These are phyloP conservation scores for Vicia villosa DNA, from an alignment of 306 rosid species.

Conservation along the genomic window DNA sequence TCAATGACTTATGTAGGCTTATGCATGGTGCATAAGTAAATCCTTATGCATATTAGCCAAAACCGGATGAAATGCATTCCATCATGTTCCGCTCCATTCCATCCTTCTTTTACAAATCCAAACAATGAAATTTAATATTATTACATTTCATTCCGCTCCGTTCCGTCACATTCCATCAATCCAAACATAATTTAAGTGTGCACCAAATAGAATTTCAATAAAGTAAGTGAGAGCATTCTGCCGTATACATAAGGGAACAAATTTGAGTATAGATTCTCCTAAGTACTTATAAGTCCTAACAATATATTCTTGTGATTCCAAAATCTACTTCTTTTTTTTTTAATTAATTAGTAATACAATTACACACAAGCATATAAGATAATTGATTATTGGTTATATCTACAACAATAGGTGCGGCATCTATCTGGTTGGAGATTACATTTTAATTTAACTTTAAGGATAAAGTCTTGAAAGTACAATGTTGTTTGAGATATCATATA, in stretches of 20 bases:
- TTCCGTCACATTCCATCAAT: too few species aligned
- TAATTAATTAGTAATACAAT: neutral
- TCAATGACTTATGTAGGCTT: too few species aligned
- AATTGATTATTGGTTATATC: slow-evolving; percentile 7
- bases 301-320: slow-evolving; percentile 27
- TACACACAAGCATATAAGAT: neutral
- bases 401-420: slow-evolving; percentile 14
- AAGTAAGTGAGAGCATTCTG: neutral
- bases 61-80: too few species aligned
- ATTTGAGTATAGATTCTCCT: slow-evolving; percentile 27
- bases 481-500: neutral
- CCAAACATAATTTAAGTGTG: too few species aligned
- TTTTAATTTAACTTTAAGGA: neutral
- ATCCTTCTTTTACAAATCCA: too few species aligned
- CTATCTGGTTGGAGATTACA: neutral
- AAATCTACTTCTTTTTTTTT: neutral
- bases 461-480: neutral
- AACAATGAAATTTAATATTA: too few species aligned
- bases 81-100: too few species aligned
- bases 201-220: too few species aligned
- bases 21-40: too few species aligned
- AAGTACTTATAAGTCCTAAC: neutral
- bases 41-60: too few species aligned
- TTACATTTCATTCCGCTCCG: too few species aligned
- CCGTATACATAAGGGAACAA: slow-evolving; percentile 8